phyloP scores from a whole-genome alignment of 1,284 basidiomycete genomes.

The Grifola frondosa region DNA sequence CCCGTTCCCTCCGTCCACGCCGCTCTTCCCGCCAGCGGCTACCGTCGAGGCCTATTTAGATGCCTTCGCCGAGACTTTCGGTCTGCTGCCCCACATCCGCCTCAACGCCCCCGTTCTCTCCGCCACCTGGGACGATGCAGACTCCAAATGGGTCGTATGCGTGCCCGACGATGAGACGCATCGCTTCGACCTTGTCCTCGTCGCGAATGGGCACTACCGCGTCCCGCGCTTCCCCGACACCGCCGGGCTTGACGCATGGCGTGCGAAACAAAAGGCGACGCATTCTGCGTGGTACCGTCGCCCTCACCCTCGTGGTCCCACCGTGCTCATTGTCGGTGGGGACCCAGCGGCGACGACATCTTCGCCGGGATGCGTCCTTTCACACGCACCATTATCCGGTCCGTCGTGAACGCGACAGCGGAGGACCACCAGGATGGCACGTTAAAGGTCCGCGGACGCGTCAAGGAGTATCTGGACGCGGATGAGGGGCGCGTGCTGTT shows the following conservation, averaged over 20 bases:
- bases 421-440: conserved; percentile 34
- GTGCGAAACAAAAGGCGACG: conserved; percentile 44
- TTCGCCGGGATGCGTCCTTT: conserved; percentile 50
- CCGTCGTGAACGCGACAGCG: conserved; percentile 40
- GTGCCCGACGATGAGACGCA: conserved; percentile 27
- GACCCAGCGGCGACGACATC: conserved; percentile 70
- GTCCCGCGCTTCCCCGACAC: conserved; percentile 59
- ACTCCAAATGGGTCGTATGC: conserved; percentile 46
- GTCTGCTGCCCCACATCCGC: conserved; percentile 53
- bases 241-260: conserved; percentile 63
- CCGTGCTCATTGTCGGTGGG: conserved; percentile 69
- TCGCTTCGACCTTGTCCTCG: conserved; percentile 61
- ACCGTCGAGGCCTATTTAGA: conserved; percentile 62
- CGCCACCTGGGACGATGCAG: conserved; percentile 36
- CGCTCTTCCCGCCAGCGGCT: conserved; percentile 60
- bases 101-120: conserved; percentile 50
- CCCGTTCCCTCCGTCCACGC: conserved; percentile 66
- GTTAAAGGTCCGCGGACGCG: conserved; percentile 45
- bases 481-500: conserved; percentile 53
- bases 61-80: conserved; percentile 57
- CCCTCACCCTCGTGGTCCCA: conserved; percentile 44
- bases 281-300: conserved; percentile 70
- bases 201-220: conserved; percentile 74
- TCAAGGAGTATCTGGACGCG: conserved; percentile 40
- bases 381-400: conserved; percentile 53